Evolutionary conservation across 345 rosid species (phyloP).

Genomic region (Melaleuca quinquenervia): DNA sequence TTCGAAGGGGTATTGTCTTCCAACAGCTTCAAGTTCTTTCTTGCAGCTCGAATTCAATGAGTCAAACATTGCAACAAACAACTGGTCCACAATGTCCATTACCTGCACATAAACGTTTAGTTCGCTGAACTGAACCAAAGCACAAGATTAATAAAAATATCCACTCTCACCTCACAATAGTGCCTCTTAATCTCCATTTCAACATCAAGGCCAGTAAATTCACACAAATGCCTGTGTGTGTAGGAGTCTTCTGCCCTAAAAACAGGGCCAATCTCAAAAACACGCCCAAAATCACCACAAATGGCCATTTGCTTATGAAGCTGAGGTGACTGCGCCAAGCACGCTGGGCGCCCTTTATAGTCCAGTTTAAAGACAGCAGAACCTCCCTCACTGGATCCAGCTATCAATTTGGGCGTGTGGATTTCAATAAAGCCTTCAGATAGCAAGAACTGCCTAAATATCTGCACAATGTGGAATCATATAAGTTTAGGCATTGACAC

Average conservation of each 20-base stretch:
- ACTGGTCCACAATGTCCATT: constrained; percentile 66
- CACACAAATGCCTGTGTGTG: constrained; percentile 88
- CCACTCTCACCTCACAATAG: constrained; percentile 57
- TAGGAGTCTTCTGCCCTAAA: constrained; percentile 88
- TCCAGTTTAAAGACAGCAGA: constrained; percentile 86
- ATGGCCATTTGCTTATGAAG: constrained; percentile 91
- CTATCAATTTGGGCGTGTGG: constrained; percentile 82
- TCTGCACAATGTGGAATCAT: constrained; percentile 19
- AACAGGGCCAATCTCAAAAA: constrained; percentile 82
- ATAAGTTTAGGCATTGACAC: background rate
- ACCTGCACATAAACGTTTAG: constrained; percentile 27
- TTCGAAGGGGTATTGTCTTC: constrained; percentile 66
- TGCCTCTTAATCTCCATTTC: constrained; percentile 79
- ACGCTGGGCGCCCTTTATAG: constrained; percentile 84
- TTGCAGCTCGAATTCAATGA: constrained; percentile 47
- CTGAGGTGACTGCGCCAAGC: constrained; percentile 94
- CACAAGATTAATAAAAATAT: background rate
- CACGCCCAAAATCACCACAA: constrained; percentile 66
- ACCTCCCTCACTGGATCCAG: constrained; percentile 95
- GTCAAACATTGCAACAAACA: constrained; percentile 67
- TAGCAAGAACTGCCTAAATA: constrained; percentile 51
- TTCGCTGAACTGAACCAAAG: background rate
- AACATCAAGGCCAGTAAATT: constrained; percentile 80
- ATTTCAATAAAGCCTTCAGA: constrained; percentile 57
- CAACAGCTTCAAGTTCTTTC: constrained; percentile 70